Evolutionary conservation across 305 asterid species (phyloP).

Genomic region (Plantago coronopus): DNA sequence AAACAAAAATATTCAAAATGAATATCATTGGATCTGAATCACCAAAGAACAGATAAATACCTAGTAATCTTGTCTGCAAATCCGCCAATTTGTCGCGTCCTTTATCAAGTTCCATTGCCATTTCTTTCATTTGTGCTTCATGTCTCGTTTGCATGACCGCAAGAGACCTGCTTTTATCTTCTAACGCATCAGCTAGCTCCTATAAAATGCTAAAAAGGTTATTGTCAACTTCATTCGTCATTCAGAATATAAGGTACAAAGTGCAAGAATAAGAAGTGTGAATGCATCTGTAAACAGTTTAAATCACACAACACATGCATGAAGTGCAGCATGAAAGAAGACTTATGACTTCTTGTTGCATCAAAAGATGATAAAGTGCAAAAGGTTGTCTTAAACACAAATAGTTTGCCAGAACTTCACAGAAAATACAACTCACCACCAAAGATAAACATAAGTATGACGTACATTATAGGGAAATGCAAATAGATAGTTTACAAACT

Average conservation of each 20-base stretch:
- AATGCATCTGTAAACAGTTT: slow-evolving; percentile 3
- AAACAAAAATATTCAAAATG: slow-evolving; percentile 32
- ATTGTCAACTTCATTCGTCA: slow-evolving; percentile 37
- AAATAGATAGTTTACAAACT: slow-evolving; percentile 17
- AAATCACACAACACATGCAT: slow-evolving; percentile 15
- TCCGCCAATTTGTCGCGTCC: slow-evolving; percentile 56
- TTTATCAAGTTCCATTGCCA: slow-evolving; percentile 56
- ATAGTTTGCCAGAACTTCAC: slow-evolving; percentile 12
- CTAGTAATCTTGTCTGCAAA: slow-evolving; percentile 58
- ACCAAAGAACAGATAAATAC: slow-evolving; percentile 34
- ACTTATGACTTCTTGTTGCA: background rate
- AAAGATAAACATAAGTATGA: slow-evolving; percentile 10
- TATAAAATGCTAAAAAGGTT: slow-evolving; percentile 53
- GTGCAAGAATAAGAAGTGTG: slow-evolving; percentile 2
- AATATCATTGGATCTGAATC: slow-evolving; percentile 18
- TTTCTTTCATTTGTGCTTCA: slow-evolving; percentile 61
- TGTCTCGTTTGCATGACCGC: slow-evolving; percentile 57
- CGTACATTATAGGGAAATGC: slow-evolving; percentile 2
- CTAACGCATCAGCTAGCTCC: slow-evolving; percentile 74
- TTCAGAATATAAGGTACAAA: slow-evolving; percentile 15
- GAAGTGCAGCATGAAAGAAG: background rate
- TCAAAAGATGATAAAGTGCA: background rate
- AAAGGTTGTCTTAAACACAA: slow-evolving; percentile 11
- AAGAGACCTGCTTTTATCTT: slow-evolving; percentile 58
- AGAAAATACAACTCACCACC: slow-evolving; percentile 13